These are phyloP conservation scores for Ogataea allantospora DNA, from an alignment of 805 yeast genomes.

Conservation along the genomic window DNA sequence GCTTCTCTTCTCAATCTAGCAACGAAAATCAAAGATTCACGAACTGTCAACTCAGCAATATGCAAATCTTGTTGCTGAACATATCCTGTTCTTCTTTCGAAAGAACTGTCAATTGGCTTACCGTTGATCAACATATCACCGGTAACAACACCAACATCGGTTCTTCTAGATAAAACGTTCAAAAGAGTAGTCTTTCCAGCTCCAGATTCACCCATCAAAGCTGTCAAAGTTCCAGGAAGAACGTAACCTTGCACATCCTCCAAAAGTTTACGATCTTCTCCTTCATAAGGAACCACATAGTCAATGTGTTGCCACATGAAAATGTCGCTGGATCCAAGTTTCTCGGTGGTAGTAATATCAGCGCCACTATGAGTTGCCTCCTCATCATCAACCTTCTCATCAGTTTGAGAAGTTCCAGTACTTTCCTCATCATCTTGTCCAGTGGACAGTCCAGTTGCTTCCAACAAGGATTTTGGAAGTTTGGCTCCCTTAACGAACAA, in stretches of 20 bases:
- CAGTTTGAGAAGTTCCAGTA: slow-evolving; percentile 18
- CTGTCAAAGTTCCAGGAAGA: slow-evolving; percentile 56
- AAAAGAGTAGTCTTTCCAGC: slow-evolving; percentile 62
- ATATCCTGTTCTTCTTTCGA: slow-evolving; percentile 54
- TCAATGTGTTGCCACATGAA: slow-evolving; percentile 63
- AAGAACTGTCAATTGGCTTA: slow-evolving; percentile 43
- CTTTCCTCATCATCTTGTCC: slow-evolving; percentile 30
- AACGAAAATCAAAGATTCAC: slow-evolving; percentile 48
- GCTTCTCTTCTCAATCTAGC: slow-evolving; percentile 48
- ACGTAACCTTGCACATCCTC: slow-evolving; percentile 44
- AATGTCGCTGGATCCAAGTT: slow-evolving; percentile 43
- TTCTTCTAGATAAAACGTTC: slow-evolving; percentile 51
- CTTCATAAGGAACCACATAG: slow-evolving; percentile 53
- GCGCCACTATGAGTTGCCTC: slow-evolving; percentile 16
- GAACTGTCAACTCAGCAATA: slow-evolving; percentile 48
- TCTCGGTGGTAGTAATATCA: slow-evolving; percentile 12
- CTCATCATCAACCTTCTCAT: slow-evolving; percentile 16
- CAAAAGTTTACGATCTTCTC: slow-evolving; percentile 40
- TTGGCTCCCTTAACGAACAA: slow-evolving; percentile 30
- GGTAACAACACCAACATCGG: slow-evolving; percentile 50
- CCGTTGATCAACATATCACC: slow-evolving; percentile 60
- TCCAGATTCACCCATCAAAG: slow-evolving; percentile 64
- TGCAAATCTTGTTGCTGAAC: slow-evolving; percentile 58
- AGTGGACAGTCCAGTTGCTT: slow-evolving; percentile 31
- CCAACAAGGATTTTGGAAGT: slow-evolving; percentile 27